A percentile compares a stretch with the other conserved stretches of the same genome.
These are phyloP conservation scores for Chaetomiaceae sp. DNA, from an alignment of 2,329 filamentous ascomycete genomes.

Conservation along the genomic window DNA sequence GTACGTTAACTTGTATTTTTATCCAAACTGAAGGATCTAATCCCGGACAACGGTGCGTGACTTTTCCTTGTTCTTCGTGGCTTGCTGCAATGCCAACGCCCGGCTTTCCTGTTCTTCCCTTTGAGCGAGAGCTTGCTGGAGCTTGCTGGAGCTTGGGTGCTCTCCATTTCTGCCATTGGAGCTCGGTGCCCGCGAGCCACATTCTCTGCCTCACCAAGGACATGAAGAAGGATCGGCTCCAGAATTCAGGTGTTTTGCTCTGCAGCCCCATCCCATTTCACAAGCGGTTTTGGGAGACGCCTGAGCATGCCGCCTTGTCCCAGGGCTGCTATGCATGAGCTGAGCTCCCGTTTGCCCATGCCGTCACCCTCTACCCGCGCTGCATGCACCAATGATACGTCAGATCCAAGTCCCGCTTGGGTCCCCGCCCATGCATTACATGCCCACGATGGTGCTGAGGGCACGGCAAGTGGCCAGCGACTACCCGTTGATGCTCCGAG, in stretches of 20 bases:
- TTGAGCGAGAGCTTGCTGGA: background rate
- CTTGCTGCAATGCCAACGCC: too few species aligned
- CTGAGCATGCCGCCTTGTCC: too few species aligned
- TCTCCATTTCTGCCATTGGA: too few species aligned
- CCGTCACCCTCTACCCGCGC: background rate
- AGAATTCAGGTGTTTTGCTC: too few species aligned
- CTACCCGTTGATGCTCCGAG: too few species aligned
- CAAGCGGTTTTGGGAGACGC: too few species aligned
- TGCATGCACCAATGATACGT: slow-evolving; percentile 16
- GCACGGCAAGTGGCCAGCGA: background rate
- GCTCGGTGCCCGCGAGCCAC: too few species aligned
- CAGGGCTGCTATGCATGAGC: background rate
- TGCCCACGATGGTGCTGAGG: background rate
- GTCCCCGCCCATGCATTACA: slow-evolving; percentile 2
- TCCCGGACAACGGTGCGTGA: slow-evolving; percentile 16
- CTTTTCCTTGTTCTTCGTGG: background rate
- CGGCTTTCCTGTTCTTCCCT: background rate
- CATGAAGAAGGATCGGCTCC: too few species aligned
- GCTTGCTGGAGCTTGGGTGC: background rate
- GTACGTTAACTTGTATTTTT: slow-evolving; percentile 20
- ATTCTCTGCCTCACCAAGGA: too few species aligned
- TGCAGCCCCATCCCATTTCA: too few species aligned
- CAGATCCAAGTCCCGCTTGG: slow-evolving; percentile 14
- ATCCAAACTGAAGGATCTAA: slow-evolving; percentile 2
- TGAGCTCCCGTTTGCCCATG: background rate